A percentile compares a stretch with the other conserved stretches of the same genome.
phyloP scores from a whole-genome alignment of 2,329 filamentous ascomycete genomes.

The Scedosporium aurantiacum region DNA sequence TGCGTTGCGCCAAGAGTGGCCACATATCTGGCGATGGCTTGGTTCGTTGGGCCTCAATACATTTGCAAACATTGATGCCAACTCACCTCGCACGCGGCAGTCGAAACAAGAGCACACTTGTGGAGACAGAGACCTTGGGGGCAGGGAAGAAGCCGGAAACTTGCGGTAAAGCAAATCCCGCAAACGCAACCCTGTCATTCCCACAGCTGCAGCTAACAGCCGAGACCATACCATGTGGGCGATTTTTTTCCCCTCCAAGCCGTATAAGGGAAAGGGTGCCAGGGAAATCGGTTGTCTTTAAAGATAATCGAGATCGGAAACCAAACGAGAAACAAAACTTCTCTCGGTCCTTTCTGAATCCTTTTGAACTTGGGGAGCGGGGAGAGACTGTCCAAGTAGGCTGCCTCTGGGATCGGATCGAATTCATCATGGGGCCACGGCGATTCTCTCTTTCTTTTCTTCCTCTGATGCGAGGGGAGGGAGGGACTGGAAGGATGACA shows the following conservation, averaged over 20 bases:
- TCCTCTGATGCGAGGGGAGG: background rate
- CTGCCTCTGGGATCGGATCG: too few relatives aligned
- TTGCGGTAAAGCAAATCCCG: background rate
- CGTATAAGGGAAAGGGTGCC: too few relatives aligned
- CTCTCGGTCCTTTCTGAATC: too few relatives aligned
- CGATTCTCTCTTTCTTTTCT: background rate
- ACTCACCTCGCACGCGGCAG: background rate
- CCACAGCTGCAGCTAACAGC: background rate
- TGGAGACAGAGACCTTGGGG: background rate
- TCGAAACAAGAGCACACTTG: background rate
- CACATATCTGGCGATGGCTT: background rate
- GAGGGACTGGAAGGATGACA: too few relatives aligned
- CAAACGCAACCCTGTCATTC: background rate
- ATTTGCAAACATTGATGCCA: background rate
- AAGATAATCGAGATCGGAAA: too few relatives aligned
- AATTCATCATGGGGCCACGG: background rate
- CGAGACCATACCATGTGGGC: too few relatives aligned
- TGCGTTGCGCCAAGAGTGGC: too few relatives aligned
- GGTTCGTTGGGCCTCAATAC: background rate
- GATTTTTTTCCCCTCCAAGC: too few relatives aligned
- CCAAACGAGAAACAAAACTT: too few relatives aligned
- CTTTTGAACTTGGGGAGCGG: too few relatives aligned
- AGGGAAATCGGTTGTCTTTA: too few relatives aligned
- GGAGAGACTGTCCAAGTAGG: too few relatives aligned
- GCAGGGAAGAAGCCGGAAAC: background rate